Evolutionary conservation across 345 rosid species (phyloP).

Genomic region (Eucalyptus sp.): DNA sequence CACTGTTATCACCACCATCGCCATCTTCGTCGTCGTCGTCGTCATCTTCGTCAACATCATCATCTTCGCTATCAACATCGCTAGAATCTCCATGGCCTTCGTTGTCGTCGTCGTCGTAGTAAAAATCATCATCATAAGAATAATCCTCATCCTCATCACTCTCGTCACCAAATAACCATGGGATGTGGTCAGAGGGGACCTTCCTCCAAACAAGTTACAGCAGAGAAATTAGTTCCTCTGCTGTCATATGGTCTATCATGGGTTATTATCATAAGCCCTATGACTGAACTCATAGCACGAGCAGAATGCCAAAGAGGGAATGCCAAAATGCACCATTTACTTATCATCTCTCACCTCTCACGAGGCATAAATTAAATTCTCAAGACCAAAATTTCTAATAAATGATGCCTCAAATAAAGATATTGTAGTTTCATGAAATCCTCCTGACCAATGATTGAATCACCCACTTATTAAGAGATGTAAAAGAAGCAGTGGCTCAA

Average conservation of each 20-base stretch:
- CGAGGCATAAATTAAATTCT: neutral
- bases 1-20: neutral
- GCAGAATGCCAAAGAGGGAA: neutral
- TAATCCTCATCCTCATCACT: conserved; percentile 3
- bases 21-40: neutral
- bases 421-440: neutral
- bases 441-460: neutral
- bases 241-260: neutral
- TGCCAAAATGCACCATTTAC: neutral
- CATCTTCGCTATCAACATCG: neutral
- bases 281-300: neutral
- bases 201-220: conserved; percentile 43
- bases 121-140: conserved; percentile 5
- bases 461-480: neutral
- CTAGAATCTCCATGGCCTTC: conserved; percentile 1
- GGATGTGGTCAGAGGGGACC: conserved; percentile 8
- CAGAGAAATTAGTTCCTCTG: conserved; percentile 32
- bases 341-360: neutral
- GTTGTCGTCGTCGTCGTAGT: conserved; percentile 6
- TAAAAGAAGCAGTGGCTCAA: neutral
- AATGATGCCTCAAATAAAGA: neutral
- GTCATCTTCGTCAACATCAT: neutral
- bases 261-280: neutral
- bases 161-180: conserved; percentile 11
- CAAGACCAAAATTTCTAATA: neutral